Percentiles rank a stretch among this genome's conserved stretches.
phyloP scores from a whole-genome alignment of 2,329 filamentous ascomycete genomes.

The Aspergillus japonicus region DNA sequence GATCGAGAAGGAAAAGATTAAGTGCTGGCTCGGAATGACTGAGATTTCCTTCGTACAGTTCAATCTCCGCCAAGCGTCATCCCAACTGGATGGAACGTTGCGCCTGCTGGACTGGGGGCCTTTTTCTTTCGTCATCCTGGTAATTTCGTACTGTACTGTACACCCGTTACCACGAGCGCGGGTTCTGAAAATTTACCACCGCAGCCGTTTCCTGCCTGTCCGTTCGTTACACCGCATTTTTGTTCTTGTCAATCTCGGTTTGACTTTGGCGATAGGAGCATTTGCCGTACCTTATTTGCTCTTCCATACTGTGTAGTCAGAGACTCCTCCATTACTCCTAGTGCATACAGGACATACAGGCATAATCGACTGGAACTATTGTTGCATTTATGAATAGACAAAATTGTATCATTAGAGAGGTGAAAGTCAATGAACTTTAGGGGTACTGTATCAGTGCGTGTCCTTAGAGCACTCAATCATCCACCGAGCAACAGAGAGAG shows the following conservation, averaged over 20 bases:
- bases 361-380: not conserved
- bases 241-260: not conserved
- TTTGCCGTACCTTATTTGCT: slow-evolving; percentile 8
- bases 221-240: too few species aligned
- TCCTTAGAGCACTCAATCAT: too few species aligned
- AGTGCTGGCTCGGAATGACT: too few species aligned
- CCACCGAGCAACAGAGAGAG: too few species aligned
- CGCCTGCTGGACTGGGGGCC: slow-evolving; percentile 23
- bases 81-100: slow-evolving; percentile 31
- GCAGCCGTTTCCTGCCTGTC: too few species aligned
- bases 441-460: too few species aligned
- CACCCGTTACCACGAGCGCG: not conserved
- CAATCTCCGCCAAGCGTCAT: slow-evolving; percentile 4
- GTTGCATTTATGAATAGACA: not conserved
- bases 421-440: not conserved
- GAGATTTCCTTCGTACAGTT: not conserved
- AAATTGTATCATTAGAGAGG: not conserved
- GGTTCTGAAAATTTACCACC: not conserved
- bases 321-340: not conserved
- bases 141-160: not conserved
- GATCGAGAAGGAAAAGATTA: not conserved
- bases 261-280: slow-evolving; percentile 3
- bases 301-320: not conserved
- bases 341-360: not conserved
- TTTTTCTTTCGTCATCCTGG: slow-evolving; percentile 9